Percentiles rank a stretch among this genome's conserved stretches.
Conservation (phyloP, 2,329 filamentous ascomycete genomes). For the Ceratocystis cacaofunesta region DNA sequence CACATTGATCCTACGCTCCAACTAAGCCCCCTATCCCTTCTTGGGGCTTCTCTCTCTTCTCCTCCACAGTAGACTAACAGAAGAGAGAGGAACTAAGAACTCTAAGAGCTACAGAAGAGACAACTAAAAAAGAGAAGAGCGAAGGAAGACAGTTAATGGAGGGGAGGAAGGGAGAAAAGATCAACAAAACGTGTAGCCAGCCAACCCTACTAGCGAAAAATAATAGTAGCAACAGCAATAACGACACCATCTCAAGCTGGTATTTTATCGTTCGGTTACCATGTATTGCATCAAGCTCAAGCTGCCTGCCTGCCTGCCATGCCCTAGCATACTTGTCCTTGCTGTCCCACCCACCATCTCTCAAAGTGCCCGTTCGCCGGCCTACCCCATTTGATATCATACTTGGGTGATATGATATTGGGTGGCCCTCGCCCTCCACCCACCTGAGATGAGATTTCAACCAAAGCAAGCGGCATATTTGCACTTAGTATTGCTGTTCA, state of each 20-base stretch:
- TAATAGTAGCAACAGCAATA: background rate
- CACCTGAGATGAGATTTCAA: background rate
- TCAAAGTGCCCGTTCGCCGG: background rate
- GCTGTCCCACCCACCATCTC: background rate
- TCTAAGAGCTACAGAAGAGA: background rate
- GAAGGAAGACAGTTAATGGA: background rate
- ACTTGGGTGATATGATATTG: background rate
- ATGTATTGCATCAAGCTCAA: no score
- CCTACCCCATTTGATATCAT: background rate
- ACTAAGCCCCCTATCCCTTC: conserved; percentile 2
- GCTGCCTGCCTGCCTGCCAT: no score
- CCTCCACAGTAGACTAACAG: conserved; percentile 7
- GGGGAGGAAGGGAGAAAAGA: background rate
- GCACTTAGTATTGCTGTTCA: background rate
- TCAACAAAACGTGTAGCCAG: background rate
- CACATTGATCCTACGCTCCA: conserved; percentile 3
- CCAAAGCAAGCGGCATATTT: background rate
- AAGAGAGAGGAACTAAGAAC: background rate
- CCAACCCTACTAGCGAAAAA: no score
- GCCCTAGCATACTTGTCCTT: no score
- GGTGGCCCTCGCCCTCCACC: background rate
- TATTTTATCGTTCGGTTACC: no score
- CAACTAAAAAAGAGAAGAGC: background rate
- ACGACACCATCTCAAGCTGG: no score
- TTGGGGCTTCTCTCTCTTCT: conserved; percentile 6